Evolutionary conservation across 331 rosid species (phyloP), one percentile per base, ranked within the genome.

Genomic region (Spiraea crenata): DNA sequence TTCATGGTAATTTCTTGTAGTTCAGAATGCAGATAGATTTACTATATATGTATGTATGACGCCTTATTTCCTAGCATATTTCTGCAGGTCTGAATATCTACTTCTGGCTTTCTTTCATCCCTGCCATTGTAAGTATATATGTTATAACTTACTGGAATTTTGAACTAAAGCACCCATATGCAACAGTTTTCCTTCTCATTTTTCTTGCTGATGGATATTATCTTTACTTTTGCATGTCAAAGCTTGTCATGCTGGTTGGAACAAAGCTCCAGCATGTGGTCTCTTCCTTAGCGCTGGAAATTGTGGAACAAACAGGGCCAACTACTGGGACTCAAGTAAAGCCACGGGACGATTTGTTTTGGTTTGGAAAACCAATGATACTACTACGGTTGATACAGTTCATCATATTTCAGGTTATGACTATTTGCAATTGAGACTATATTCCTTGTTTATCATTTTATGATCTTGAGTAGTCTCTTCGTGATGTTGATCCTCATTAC

Each of bases 71-170:
- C 70, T 74, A 38, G 54, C 52, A 14, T 42, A 70, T 80, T 78
- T 20, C 67, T 83, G 69, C 87, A 91, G 99, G 99, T 73, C 77
- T 87, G 67, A 84, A 93, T 72, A 86, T 91, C 73, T 93, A 93
- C 88, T 89, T 93, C 84, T 93, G 99, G 99, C 83, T 93, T 76
- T 93, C 97, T 69, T 93, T 93, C 77, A 91, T 93, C 82, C 99
- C 99, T 41, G 97, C 89, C 67, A 82, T 90, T 77, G 97, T 93
- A 87, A 82, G 95, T 80, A 68, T 66, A 55, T 48, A 58, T 70
- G 5, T 61, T 70, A 66, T 68, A 61, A 5, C 39, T 54, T 25
- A 25, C 31, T 2, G 31, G 31, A 1, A 41, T 34, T 47, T 19
- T 64, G 55, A 79, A 44, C 57, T 54, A 45, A 60, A 37, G 20